Percentiles rank a stretch among this genome's conserved stretches.
phyloP scores from a whole-genome alignment of 202 grass and related monocot species.

The Panicum hallii region DNA sequence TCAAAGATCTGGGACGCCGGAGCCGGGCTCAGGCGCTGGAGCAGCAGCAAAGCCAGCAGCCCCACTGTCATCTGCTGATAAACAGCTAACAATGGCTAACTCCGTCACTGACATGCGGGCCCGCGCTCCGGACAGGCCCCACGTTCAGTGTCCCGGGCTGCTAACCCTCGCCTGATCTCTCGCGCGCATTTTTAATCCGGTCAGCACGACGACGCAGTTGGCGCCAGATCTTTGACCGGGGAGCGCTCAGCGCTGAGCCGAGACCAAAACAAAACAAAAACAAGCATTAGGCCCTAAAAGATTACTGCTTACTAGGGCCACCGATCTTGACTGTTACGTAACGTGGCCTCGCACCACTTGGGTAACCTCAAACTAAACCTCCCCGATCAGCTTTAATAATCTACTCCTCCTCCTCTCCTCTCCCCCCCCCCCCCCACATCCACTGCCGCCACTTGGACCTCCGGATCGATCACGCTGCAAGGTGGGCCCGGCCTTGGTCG shows the following conservation, averaged over 20 bases:
- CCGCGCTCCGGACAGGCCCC: not conserved
- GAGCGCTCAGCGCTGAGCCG: not conserved
- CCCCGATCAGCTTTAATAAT: constrained; percentile 37
- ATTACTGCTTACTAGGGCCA: constrained; percentile 46
- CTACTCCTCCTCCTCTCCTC: not conserved
- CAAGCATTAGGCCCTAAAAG: constrained; percentile 32
- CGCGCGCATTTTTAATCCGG: constrained; percentile 28
- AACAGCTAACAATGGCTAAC: not conserved
- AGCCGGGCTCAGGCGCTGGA: not conserved
- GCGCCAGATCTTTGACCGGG: constrained; percentile 60
- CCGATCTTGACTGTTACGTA: constrained; percentile 62
- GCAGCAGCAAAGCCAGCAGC: not conserved
- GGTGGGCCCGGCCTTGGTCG: not conserved
- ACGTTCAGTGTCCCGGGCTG: not conserved
- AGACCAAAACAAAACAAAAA: not conserved
- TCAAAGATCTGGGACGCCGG: constrained; percentile 1
- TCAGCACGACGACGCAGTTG: constrained; percentile 30
- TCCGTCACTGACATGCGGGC: constrained; percentile 16
- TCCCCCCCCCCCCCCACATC: too few relatives aligned
- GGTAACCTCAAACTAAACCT: constrained; percentile 35
- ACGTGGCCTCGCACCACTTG: constrained; percentile 36
- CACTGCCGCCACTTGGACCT: not conserved
- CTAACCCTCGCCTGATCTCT: constrained; percentile 8
- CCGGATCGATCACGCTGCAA: not conserved
- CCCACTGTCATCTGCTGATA: not conserved